A percentile compares a stretch with the other conserved stretches of the same genome.
phyloP scores from a whole-genome alignment of 192 early-diverging fungal species.

The Coemansia sp. region DNA sequence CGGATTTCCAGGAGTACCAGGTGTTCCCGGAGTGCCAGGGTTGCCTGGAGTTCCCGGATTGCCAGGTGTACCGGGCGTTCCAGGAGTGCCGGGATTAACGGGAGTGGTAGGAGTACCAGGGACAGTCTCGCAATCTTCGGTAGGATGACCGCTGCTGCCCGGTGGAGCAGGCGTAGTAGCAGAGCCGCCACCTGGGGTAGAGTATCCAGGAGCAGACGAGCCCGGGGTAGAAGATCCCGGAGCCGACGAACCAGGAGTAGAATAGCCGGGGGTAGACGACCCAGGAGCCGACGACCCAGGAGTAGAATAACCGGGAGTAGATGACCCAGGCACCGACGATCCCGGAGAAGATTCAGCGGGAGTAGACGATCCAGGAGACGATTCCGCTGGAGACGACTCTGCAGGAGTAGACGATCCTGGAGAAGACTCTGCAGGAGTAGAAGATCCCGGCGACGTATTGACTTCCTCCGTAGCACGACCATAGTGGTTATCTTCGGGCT shows the following conservation, averaged over 20 bases:
- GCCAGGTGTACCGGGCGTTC: not conserved
- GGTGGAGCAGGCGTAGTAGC: slow-evolving; percentile 2
- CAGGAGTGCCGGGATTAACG: not conserved
- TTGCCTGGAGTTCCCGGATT: not conserved
- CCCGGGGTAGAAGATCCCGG: slow-evolving; percentile 17
- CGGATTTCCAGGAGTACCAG: not conserved
- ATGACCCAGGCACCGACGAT: slow-evolving; percentile 1
- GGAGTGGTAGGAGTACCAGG: slow-evolving; percentile 13
- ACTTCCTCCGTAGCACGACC: slow-evolving; percentile 37
- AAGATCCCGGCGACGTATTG: slow-evolving; percentile 22
- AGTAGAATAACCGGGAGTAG: slow-evolving; percentile 12
- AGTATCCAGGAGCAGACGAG: not conserved
- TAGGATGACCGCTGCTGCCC: slow-evolving; percentile 8
- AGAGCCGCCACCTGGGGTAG: slow-evolving; percentile 14
- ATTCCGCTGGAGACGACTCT: slow-evolving; percentile 6
- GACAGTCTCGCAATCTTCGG: slow-evolving; percentile 1
- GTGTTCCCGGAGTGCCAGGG: not conserved
- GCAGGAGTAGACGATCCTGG: slow-evolving; percentile 16
- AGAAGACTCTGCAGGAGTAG: slow-evolving; percentile 13
- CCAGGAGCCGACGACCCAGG: slow-evolving; percentile 15
- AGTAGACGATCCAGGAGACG: slow-evolving; percentile 8
- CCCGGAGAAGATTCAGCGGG: slow-evolving; percentile 11
- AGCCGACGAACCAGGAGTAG: slow-evolving; percentile 4
- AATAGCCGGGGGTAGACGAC: not conserved
- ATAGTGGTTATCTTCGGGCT: slow-evolving; percentile 26